phyloP scores from a whole-genome alignment of 2,329 filamentous ascomycete species.

The Aureobasidium pullulans region DNA sequence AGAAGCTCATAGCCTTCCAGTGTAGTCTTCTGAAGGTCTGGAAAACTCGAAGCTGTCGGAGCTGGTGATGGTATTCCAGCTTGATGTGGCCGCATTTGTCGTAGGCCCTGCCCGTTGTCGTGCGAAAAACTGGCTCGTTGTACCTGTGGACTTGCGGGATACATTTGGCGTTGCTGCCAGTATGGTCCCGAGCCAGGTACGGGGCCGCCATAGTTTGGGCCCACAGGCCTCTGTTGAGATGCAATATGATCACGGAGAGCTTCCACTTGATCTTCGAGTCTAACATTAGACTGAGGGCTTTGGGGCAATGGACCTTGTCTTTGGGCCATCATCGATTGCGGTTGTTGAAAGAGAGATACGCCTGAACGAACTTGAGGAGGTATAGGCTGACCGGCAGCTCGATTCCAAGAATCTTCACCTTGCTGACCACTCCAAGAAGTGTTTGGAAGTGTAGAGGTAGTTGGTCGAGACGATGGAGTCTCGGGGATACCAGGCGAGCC shows the following conservation, averaged over 20 bases:
- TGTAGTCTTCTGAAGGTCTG: conserved; percentile 24
- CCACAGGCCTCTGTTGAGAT: background rate
- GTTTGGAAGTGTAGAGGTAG: conserved; percentile 20
- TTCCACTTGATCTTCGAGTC: conserved; percentile 3
- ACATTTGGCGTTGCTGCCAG: background rate
- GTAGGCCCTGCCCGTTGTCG: background rate
- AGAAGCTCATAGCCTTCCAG: conserved; percentile 55
- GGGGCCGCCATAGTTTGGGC: background rate
- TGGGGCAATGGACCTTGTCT: conserved; percentile 14
- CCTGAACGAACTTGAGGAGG: conserved; percentile 5
- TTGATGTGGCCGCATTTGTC: background rate
- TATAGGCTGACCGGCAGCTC: conserved; percentile 16
- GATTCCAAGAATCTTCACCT: conserved; percentile 24
- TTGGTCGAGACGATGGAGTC: conserved; percentile 26
- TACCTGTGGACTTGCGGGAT: conserved; percentile 12
- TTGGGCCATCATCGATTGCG: background rate
- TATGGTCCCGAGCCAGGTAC: background rate
- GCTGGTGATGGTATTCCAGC: conserved; percentile 2
- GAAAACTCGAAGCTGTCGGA: conserved; percentile 10
- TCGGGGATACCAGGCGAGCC: conserved; percentile 25
- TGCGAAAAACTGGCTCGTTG: background rate
- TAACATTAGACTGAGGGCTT: conserved; percentile 12
- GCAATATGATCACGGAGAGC: conserved; percentile 1
- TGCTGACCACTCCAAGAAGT: conserved; percentile 23
- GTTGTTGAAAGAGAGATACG: conserved; percentile 4